Percentiles rank a stretch among this genome's conserved stretches.
Conservation (phyloP, 148 eudicot species). For the Camellia lanceoleosa region DNA sequence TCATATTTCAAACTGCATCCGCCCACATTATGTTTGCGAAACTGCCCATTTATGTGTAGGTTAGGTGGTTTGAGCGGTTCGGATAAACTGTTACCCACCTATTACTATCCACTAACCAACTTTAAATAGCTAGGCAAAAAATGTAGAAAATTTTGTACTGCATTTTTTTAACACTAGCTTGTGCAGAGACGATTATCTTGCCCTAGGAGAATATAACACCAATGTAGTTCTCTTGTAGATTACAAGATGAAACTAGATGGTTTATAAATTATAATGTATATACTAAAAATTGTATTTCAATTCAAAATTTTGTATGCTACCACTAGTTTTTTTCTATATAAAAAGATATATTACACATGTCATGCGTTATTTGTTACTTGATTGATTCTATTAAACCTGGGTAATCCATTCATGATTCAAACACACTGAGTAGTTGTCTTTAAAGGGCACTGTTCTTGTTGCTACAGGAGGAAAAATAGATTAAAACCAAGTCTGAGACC, state of each 20-base stretch:
- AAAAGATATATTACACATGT: no score
- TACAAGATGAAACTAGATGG: no score
- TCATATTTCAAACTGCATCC: no score
- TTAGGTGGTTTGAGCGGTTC: no score
- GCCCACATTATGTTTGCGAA: no score
- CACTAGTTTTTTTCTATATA: background rate
- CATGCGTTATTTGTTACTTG: no score
- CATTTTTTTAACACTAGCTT: background rate
- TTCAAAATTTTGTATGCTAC: background rate
- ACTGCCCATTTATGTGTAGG: no score
- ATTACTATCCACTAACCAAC: background rate
- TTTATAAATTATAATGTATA: background rate
- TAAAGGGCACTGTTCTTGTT: background rate
- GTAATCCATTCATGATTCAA: background rate
- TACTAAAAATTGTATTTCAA: background rate
- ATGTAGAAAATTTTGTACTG: background rate
- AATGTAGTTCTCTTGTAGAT: background rate
- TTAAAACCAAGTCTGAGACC: background rate
- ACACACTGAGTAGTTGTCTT: background rate
- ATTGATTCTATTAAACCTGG: background rate
- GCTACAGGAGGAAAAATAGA: background rate
- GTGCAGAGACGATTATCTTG: background rate
- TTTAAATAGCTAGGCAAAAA: background rate
- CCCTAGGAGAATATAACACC: background rate
- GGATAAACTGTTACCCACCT: no score